phyloP scores from a whole-genome alignment of 257 asterid species.

The Eustoma russellianum region DNA sequence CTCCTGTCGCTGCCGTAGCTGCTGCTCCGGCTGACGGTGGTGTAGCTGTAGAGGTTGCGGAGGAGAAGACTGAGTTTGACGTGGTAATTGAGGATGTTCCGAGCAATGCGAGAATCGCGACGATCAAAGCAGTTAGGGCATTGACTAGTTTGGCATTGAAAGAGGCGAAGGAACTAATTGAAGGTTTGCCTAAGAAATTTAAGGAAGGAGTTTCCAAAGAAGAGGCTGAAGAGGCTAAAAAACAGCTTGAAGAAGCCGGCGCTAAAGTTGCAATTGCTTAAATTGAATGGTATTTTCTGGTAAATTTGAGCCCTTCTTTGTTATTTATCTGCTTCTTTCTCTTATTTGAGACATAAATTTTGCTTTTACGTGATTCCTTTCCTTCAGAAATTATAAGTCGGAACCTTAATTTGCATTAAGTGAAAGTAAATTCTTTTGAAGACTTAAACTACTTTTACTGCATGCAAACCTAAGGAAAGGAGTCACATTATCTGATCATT shows the following conservation, averaged over 20 bases:
- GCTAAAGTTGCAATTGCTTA: slow-evolving; percentile 59
- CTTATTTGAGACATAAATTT: too few species aligned
- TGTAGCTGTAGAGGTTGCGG: slow-evolving; percentile 53
- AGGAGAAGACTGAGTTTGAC: slow-evolving; percentile 92
- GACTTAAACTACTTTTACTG: too few species aligned
- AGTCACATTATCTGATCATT: too few species aligned
- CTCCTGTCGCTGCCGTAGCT: slow-evolving; percentile 55
- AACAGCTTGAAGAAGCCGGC: slow-evolving; percentile 90
- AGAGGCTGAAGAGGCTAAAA: slow-evolving; percentile 91
- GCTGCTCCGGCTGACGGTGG: slow-evolving; percentile 21
- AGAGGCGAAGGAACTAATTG: slow-evolving; percentile 87
- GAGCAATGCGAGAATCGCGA: slow-evolving; percentile 61
- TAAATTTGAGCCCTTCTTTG: too few species aligned
- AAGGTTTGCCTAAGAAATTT: slow-evolving; percentile 89
- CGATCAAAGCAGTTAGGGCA: slow-evolving; percentile 88
- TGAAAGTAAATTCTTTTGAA: too few species aligned
- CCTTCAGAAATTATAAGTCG: too few species aligned
- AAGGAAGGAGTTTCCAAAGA: slow-evolving; percentile 77
- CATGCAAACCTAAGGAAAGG: too few species aligned
- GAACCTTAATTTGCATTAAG: too few species aligned
- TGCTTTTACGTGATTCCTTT: too few species aligned
- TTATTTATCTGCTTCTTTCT: too few species aligned
- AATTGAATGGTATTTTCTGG: too few species aligned
- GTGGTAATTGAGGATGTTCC: slow-evolving; percentile 84
- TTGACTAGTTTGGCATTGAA: slow-evolving; percentile 70